Conservation (phyloP, 1,284 basidiomycete genomes). For the Leccinum holopus region DNA sequence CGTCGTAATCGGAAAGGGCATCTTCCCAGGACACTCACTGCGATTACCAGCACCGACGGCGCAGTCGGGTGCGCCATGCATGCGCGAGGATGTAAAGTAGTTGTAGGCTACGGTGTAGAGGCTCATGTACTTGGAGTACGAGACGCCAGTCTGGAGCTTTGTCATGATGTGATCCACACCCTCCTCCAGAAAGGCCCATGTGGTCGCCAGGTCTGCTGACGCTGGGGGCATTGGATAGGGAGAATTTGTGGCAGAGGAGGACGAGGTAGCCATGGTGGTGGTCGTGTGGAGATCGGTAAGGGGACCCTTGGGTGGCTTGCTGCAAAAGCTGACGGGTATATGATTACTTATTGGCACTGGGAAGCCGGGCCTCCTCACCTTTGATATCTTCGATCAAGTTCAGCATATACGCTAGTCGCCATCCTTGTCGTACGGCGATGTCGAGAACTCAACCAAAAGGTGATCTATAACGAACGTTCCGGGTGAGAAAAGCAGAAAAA, state of each 20-base stretch:
- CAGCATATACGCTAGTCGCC: no score
- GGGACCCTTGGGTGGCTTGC: slow-evolving; percentile 9
- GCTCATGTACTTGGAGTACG: slow-evolving; percentile 90
- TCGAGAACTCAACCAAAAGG: no score
- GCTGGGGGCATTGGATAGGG: slow-evolving; percentile 55
- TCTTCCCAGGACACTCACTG: slow-evolving; percentile 47
- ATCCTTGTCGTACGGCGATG: no score
- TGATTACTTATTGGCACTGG: no score
- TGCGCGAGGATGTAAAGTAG: slow-evolving; percentile 91
- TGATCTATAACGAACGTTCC: no score
- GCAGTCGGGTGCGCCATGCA: slow-evolving; percentile 60
- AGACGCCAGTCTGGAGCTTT: slow-evolving; percentile 83
- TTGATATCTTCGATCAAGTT: no score
- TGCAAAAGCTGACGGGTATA: slow-evolving; percentile 16
- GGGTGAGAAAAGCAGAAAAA: no score
- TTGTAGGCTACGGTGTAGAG: slow-evolving; percentile 96
- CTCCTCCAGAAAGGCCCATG: slow-evolving; percentile 86
- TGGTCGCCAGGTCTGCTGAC: slow-evolving; percentile 75
- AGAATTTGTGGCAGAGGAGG: slow-evolving; percentile 13
- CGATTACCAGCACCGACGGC: slow-evolving; percentile 50
- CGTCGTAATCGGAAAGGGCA: slow-evolving; percentile 23
- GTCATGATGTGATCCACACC: slow-evolving; percentile 96
- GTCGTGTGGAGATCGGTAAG: slow-evolving; percentile 25
- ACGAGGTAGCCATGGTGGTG: slow-evolving; percentile 33
- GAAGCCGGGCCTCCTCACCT: no score